phyloP scores from a whole-genome alignment of 371 early-diverging fungal species.

The Mortierella sp. region DNA sequence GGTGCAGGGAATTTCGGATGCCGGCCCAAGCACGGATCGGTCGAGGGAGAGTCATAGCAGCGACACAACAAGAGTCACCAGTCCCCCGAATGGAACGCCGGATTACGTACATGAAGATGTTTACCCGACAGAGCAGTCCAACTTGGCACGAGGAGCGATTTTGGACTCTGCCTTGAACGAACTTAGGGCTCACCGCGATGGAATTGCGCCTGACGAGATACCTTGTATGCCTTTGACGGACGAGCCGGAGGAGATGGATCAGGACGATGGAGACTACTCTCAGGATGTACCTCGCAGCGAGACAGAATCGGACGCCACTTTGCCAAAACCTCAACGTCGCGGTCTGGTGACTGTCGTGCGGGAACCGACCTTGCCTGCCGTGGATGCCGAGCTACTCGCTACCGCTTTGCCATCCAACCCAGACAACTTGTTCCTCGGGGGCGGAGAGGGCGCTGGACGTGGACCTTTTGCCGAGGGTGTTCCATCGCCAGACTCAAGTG shows the following conservation, averaged over 20 bases:
- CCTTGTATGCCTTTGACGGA: not conserved
- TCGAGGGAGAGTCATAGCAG: slow-evolving; percentile 16
- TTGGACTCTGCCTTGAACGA: not conserved
- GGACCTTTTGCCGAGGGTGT: slow-evolving; percentile 28
- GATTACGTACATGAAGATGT: not conserved
- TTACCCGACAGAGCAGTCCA: not conserved
- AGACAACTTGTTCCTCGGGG: slow-evolving; percentile 21
- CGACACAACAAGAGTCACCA: slow-evolving; percentile 15
- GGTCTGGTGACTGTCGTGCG: slow-evolving; percentile 1
- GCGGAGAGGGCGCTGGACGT: slow-evolving; percentile 24
- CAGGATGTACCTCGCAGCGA: not conserved
- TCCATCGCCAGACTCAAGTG: slow-evolving; percentile 3
- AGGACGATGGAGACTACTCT: not conserved
- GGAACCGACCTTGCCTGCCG: slow-evolving; percentile 2
- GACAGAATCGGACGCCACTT: not conserved
- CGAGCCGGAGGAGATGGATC: slow-evolving; percentile 20
- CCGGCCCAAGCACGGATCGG: not conserved
- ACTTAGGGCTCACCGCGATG: not conserved
- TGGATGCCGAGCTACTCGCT: not conserved
- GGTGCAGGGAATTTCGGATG: not conserved
- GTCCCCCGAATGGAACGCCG: not conserved
- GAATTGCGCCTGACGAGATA: slow-evolving; percentile 35
- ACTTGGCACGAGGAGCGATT: not conserved
- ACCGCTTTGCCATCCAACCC: not conserved
- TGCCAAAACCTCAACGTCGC: not conserved